Percentiles rank a stretch among this genome's conserved stretches.
These are phyloP conservation scores for Gynochthodes officinalis DNA, from an alignment of 257 asterid species.

Conservation along the genomic window DNA sequence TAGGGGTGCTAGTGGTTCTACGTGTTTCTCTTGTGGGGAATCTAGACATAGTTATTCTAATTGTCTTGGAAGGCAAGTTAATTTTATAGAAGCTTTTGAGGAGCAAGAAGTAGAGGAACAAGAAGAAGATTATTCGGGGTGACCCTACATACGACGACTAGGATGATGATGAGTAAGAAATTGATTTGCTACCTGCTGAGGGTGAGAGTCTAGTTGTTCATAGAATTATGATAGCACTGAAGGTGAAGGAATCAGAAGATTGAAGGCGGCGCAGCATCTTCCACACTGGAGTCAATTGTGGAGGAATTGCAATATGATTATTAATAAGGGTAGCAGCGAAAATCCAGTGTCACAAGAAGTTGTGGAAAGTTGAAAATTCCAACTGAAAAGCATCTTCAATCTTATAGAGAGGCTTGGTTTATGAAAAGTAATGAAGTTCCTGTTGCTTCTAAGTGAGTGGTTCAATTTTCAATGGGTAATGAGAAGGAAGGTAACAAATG, in stretches of 20 bases:
- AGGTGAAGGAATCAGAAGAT: background rate
- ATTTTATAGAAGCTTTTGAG: too few species aligned
- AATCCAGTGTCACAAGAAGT: background rate
- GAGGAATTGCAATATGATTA: background rate
- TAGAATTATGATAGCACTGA: background rate
- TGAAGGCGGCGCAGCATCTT: background rate
- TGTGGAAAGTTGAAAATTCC: background rate
- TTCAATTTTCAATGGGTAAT: background rate
- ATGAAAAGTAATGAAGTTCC: background rate
- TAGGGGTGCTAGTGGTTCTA: background rate
- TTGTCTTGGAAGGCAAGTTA: too few species aligned
- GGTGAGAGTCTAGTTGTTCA: background rate
- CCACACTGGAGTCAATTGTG: background rate
- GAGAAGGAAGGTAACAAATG: too few species aligned
- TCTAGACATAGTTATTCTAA: too few species aligned
- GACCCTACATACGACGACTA: background rate
- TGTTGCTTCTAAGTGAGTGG: background rate
- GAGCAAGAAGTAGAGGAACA: too few species aligned
- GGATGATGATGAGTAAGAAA: background rate
- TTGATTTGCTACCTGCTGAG: background rate
- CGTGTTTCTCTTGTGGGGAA: too few species aligned
- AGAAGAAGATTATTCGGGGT: background rate
- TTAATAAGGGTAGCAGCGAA: background rate
- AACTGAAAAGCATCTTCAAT: background rate
- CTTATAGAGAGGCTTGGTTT: background rate